phyloP scores from a whole-genome alignment of 2,329 filamentous ascomycete species.

The Diaporthe sp. region DNA sequence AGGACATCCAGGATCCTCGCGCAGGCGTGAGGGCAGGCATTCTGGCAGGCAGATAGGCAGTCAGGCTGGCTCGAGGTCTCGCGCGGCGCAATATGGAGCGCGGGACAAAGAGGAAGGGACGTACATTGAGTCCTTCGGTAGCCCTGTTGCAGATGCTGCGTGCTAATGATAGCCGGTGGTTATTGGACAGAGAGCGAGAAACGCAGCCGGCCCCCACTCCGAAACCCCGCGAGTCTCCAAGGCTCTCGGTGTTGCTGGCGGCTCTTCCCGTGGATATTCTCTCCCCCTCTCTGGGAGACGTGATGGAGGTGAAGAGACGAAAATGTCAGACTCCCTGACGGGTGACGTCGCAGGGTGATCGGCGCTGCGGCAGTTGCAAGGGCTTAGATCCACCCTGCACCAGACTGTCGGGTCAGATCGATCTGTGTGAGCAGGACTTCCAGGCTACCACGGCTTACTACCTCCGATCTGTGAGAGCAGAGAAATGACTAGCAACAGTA shows the following conservation, averaged over 20 bases:
- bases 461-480: background rate
- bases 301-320: background rate
- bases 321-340: constrained; percentile 10
- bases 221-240: background rate
- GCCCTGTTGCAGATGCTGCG: constrained; percentile 21
- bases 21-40: background rate
- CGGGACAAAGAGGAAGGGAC: constrained; percentile 2
- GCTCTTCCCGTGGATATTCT: background rate
- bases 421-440: constrained; percentile 2
- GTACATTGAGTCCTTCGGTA: constrained; percentile 13
- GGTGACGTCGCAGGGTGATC: constrained; percentile 23
- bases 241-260: background rate
- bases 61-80: background rate
- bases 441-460: background rate
- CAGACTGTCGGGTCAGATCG: constrained; percentile 30
- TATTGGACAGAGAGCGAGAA: constrained; percentile 27
- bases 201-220: background rate
- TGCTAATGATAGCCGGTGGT: background rate
- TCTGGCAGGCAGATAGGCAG: background rate
- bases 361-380: constrained; percentile 23
- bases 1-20: background rate
- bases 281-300: background rate
- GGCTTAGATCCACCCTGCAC: constrained; percentile 21
- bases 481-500: background rate
- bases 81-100: constrained; percentile 13